Percentiles rank a stretch among this genome's conserved stretches.
phyloP scores from a whole-genome alignment of 2,329 filamentous ascomycete genomes.

The Parastagonospora nodorum region DNA sequence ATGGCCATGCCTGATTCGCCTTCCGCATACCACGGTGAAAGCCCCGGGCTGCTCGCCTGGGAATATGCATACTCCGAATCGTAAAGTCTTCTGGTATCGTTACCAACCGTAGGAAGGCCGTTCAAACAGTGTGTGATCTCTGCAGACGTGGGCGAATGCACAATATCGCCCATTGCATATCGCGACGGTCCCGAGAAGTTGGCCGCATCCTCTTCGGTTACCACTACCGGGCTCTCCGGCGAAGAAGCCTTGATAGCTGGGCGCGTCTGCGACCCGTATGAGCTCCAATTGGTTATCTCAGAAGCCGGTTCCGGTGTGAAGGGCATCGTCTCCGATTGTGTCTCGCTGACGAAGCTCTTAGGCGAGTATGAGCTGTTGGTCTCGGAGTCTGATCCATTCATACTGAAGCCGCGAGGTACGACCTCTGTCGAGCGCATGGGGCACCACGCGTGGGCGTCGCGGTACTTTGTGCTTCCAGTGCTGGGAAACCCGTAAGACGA shows the following conservation, averaged over 20 bases:
- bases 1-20: background rate
- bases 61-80: conserved; percentile 12
- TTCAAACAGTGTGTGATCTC: background rate
- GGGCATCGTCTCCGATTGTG: conserved; percentile 1
- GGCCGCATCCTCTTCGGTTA: background rate
- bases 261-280: background rate
- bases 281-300: conserved; percentile 6
- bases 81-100: background rate
- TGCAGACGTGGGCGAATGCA: background rate
- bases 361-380: conserved; percentile 23
- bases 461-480: too few species aligned
- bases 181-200: conserved; percentile 1
- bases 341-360: conserved; percentile 26
- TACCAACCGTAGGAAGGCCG: background rate
- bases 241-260: conserved; percentile 2
- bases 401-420: background rate
- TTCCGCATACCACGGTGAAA: conserved; percentile 9
- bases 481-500: conserved; percentile 4
- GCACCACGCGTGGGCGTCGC: too few species aligned
- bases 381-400: conserved; percentile 11
- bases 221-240: background rate
- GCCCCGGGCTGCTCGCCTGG: conserved; percentile 9
- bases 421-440: too few species aligned
- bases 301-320: conserved; percentile 12
- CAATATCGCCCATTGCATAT: background rate